These are phyloP conservation scores for Cryptomeria japonica DNA, from an alignment of 75 land plant species.

Conservation along the genomic window DNA sequence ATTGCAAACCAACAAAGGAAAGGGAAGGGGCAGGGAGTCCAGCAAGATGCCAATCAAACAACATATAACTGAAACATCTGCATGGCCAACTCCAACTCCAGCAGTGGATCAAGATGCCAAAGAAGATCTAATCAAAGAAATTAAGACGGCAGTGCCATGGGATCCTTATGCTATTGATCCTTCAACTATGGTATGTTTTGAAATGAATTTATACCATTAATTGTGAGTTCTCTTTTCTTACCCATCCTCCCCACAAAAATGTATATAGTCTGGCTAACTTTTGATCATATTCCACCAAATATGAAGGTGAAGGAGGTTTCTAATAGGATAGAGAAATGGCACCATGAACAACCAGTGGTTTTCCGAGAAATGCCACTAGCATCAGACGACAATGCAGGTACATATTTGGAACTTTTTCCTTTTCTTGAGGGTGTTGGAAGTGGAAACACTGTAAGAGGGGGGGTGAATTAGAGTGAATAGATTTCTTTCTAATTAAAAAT, in stretches of 20 bases:
- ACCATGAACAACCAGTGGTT: not conserved
- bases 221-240: not conserved
- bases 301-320: constrained; percentile 5
- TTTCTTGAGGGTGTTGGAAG: no score
- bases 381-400: not conserved
- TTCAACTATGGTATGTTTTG: not conserved
- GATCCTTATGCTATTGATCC: constrained; percentile 2
- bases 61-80: not conserved
- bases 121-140: not conserved
- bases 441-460: no score
- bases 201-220: not conserved
- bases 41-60: not conserved
- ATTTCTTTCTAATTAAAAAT: no score
- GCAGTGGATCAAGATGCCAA: not conserved
- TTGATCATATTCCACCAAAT: not conserved
- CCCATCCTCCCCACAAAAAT: not conserved
- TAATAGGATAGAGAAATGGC: constrained; percentile 5
- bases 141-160: not conserved
- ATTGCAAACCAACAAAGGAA: not conserved
- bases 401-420: not conserved
- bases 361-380: constrained; percentile 1
- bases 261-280: not conserved
- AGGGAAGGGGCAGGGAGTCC: not conserved
- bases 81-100: not conserved
- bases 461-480: no score